Evolutionary conservation across 371 early-diverging fungal genomes (phyloP).

Genomic region (Mucor lusitanicus): DNA sequence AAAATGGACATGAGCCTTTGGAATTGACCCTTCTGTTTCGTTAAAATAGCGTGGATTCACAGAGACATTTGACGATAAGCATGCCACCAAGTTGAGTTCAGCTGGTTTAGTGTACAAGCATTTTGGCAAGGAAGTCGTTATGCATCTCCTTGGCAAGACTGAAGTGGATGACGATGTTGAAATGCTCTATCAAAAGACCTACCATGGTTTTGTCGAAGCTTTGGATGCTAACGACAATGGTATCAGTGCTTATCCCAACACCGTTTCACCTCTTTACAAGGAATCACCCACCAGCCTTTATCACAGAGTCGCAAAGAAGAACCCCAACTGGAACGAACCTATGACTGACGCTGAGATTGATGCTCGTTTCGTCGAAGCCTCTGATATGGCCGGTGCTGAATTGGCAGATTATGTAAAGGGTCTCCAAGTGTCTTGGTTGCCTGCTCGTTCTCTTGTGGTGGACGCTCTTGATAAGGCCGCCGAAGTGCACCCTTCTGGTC

Average conservation of each 20-base stretch:
- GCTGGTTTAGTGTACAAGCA: constrained; percentile 95
- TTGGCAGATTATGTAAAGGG: constrained; percentile 69
- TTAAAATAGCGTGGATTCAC: constrained; percentile 74
- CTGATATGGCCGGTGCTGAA: constrained; percentile 78
- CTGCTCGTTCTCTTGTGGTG: constrained; percentile 85
- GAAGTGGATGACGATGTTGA: constrained; percentile 61
- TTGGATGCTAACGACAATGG: constrained; percentile 91
- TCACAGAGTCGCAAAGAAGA: constrained; percentile 79
- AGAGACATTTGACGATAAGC: constrained; percentile 83
- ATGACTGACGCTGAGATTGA: constrained; percentile 68
- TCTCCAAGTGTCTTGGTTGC: constrained; percentile 81
- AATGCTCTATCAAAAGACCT: constrained; percentile 77
- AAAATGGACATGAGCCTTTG: background rate
- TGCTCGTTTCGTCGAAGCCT: constrained; percentile 70
- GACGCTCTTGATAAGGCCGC: constrained; percentile 60
- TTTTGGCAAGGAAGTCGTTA: constrained; percentile 84
- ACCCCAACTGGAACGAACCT: constrained; percentile 92
- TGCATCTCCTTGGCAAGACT: constrained; percentile 54
- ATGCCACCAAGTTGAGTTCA: constrained; percentile 87
- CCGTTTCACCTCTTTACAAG: constrained; percentile 77
- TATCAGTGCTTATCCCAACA: constrained; percentile 80
- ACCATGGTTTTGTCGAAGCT: constrained; percentile 81
- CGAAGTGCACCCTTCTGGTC: constrained; percentile 73
- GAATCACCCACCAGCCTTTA: constrained; percentile 80
- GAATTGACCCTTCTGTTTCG: background rate